Conservation (phyloP, 1,139 yeast genomes). For the Geotrichum aggregatum region DNA sequence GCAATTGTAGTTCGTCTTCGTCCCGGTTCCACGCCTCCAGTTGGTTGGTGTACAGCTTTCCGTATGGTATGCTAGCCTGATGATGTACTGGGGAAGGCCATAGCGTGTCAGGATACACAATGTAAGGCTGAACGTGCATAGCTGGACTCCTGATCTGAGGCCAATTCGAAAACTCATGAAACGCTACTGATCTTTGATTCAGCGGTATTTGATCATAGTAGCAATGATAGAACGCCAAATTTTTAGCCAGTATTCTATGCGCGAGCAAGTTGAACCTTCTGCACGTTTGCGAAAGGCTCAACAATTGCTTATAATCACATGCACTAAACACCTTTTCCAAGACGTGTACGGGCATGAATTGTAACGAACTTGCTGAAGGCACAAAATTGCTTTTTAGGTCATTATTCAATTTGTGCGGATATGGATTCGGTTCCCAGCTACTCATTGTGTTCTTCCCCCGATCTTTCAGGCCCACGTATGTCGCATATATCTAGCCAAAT, state of each 20-base stretch:
- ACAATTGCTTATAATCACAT: background rate
- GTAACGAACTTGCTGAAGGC: too few relatives aligned
- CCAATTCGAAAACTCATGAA: slow-evolving; percentile 47
- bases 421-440: too few relatives aligned
- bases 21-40: background rate
- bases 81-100: background rate
- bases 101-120: background rate
- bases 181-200: background rate
- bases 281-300: background rate
- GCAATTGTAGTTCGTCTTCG: too few relatives aligned
- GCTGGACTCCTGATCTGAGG: slow-evolving; percentile 75
- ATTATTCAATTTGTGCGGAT: too few relatives aligned
- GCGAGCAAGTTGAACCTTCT: background rate
- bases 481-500: too few relatives aligned
- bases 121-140: slow-evolving; percentile 6
- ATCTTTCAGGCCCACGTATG: too few relatives aligned
- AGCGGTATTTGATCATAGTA: slow-evolving; percentile 5
- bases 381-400: too few relatives aligned
- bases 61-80: slow-evolving; percentile 5
- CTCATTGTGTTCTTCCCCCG: too few relatives aligned
- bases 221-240: slow-evolving; percentile 3
- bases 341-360: too few relatives aligned
- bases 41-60: background rate
- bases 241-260: background rate
- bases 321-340: slow-evolving; percentile 1